Evolutionary conservation across 176 grass and related monocot species (phyloP).

Genomic region (Oryza glumipatula): DNA sequence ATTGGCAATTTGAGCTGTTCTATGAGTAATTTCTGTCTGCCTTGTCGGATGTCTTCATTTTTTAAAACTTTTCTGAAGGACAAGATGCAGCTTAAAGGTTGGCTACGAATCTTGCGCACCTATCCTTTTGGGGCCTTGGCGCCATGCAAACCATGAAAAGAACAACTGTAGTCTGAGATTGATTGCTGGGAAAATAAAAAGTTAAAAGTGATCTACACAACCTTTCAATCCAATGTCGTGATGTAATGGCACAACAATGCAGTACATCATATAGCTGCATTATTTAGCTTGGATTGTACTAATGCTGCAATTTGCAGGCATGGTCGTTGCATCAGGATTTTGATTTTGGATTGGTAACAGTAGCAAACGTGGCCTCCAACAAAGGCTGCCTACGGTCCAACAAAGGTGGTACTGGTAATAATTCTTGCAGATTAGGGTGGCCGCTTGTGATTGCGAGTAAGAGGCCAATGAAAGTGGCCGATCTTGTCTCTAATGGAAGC

Average conservation of each 20-base stretch:
- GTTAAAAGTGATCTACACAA: not conserved
- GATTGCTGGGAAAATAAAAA: not conserved
- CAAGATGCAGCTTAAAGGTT: not conserved
- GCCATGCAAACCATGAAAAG: not conserved
- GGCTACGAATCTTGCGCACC: not conserved
- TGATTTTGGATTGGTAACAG: not conserved
- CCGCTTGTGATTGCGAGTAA: not conserved
- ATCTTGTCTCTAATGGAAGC: slow-evolving; percentile 38
- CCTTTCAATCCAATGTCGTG: not conserved
- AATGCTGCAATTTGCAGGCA: too few species aligned
- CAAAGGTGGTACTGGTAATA: not conserved
- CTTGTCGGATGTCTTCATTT: not conserved
- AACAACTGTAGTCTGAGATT: not conserved
- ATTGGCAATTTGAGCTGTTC: not conserved
- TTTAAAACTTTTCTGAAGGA: not conserved
- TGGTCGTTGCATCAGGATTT: not conserved
- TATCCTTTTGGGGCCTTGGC: not conserved
- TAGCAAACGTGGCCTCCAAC: slow-evolving; percentile 1
- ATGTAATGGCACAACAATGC: not conserved
- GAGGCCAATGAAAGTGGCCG: slow-evolving; percentile 26
- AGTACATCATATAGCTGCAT: not conserved
- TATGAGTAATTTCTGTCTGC: not conserved
- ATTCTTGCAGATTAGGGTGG: not conserved
- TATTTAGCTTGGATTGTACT: too few species aligned
- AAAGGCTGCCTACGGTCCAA: slow-evolving; percentile 28